These are phyloP conservation scores for Rhizoctonia solani DNA, from an alignment of 1,284 basidiomycete species.

Conservation along the genomic window DNA sequence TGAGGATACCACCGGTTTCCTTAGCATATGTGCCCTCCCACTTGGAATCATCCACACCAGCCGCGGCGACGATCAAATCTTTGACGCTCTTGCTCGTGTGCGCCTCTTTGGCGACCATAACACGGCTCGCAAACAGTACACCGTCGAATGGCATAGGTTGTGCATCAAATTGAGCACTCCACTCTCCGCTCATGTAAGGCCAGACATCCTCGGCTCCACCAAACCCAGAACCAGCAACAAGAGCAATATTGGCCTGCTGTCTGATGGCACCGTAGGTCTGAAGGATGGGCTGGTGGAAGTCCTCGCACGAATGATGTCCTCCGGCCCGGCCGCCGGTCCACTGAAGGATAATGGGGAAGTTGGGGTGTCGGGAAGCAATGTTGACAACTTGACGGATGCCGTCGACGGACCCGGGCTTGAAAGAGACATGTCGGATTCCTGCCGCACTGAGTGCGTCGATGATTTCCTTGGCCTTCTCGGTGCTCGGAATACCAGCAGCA, in stretches of 20 bases:
- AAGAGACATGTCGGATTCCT: slow-evolving; percentile 93
- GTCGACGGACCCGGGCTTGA: slow-evolving; percentile 97
- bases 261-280: slow-evolving; percentile 90
- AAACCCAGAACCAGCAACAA: slow-evolving; percentile 97
- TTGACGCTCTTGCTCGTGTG: slow-evolving; percentile 94
- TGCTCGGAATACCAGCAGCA: slow-evolving; percentile 91
- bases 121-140: slow-evolving; percentile 92
- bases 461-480: slow-evolving; percentile 93
- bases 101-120: slow-evolving; percentile 98
- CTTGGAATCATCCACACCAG: slow-evolving; percentile 87
- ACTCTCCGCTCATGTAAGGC: slow-evolving; percentile 97
- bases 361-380: slow-evolving; percentile 92
- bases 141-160: slow-evolving; percentile 99
- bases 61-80: slow-evolving; percentile 91
- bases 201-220: slow-evolving; percentile 94
- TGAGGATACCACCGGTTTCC: slow-evolving; percentile 94
- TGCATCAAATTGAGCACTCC: slow-evolving; percentile 83
- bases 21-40: slow-evolving; percentile 97
- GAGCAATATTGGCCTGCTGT: slow-evolving; percentile 83
- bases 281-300: slow-evolving; percentile 96
- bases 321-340: slow-evolving; percentile 99
- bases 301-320: slow-evolving; percentile 97
- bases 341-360: slow-evolving; percentile 97
- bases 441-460: slow-evolving; percentile 74
- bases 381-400: slow-evolving; percentile 96